Evolutionary conservation across 2,329 filamentous ascomycete genomes (phyloP), one percentile per base, ranked within the genome.

Genomic region (Fusarium sp.): DNA sequence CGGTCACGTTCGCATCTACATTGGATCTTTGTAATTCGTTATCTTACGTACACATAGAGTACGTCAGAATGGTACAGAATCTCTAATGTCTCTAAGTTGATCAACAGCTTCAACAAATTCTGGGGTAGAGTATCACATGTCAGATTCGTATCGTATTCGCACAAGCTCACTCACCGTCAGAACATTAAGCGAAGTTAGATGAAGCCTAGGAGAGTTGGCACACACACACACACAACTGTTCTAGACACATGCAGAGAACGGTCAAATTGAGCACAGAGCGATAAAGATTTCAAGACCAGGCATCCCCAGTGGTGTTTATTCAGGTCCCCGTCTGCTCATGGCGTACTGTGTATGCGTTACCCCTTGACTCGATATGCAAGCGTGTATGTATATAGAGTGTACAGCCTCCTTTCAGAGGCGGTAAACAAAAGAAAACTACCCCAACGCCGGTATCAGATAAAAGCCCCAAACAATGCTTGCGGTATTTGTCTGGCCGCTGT

Each of bases 381-480:
- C 46, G 37, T 68, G 45, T 68, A 67, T 70, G 70, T 66, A 49
- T 70, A 65, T 60, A 45, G 59, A 52, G 35, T 65, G 58, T 68
- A 46, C 27, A 29, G 41, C 64, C 68, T 51, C 64, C 48, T 48
- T 46, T 51, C 54, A 42, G 58, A 62, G 52, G 58, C 60, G 45
- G 48, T 69, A 62, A 52, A 60, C 63, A 66, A 69, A 51, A 65
- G 54, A 52, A 55, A 66, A 51, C 48, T 59, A 37, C 58, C 70
- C 66, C 62, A 76, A 76, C 75, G 72, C 72, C 75, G 31, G 41
- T 49, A 60, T 57, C 55, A 65, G 58, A 63, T 60, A 54, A 60
- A 65, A 56, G 63, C 37, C 44, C 58, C 59, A 41, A 60, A 58
- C 27, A 37, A 65, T 68, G 72, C 63, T 61, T 60, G 62, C 63